A percentile compares a stretch with the other conserved stretches of the same genome.
Conservation (phyloP, 495 filamentous ascomycete genomes). For the Neurospora africana region DNA sequence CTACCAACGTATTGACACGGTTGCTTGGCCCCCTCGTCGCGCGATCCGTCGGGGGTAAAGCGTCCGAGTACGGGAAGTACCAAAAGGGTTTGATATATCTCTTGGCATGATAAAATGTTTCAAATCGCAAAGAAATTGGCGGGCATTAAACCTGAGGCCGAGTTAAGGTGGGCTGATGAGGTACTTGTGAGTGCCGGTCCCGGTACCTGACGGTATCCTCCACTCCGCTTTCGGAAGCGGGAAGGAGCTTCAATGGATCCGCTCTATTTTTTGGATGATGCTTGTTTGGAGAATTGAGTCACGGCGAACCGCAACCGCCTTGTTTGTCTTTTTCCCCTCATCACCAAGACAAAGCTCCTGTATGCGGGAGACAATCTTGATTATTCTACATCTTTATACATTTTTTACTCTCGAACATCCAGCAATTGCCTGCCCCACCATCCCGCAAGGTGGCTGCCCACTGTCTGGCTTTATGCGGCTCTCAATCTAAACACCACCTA, state of each 20-base stretch:
- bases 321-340: neutral
- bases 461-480: neutral
- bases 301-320: neutral
- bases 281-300: neutral
- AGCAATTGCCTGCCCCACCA: neutral
- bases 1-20: too few relatives aligned
- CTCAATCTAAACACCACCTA: neutral
- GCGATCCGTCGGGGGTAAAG: neutral
- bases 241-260: neutral
- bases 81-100: neutral
- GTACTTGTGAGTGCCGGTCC: neutral
- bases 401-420: neutral
- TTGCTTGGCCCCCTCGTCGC: too few relatives aligned
- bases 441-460: neutral
- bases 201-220: neutral
- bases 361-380: neutral
- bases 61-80: neutral
- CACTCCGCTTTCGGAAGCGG: neutral
- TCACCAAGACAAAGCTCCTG: neutral
- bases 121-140: neutral
- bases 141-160: neutral
- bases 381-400: neutral
- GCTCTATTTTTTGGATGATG: neutral
- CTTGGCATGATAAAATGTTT: neutral
- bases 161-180: neutral